Evolutionary conservation across 164 flowering plant genomes (phyloP), one percentile per base, ranked within the genome.

Genomic region (Dillenia suffruticosa): DNA sequence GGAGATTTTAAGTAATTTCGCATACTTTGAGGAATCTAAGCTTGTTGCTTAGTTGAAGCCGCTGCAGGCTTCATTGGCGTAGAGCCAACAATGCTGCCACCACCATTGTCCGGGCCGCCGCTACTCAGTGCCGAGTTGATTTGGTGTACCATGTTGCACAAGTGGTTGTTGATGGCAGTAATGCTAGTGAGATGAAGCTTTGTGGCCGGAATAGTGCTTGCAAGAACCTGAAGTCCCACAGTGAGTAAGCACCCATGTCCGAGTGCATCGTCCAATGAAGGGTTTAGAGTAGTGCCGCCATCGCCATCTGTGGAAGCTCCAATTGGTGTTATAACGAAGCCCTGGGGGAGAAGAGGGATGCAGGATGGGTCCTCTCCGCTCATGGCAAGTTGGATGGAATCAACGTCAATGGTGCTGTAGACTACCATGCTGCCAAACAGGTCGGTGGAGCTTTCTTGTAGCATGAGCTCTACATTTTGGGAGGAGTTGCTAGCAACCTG

Each of bases 401-500:
- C 86, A 0, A 91, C 92, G 22, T 89, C 92, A 17, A 94, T 64
- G n/a, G 87, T 82, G 46, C 91, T 61, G 84, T 87, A 91, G 19
- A 86, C 93, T 0, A 94, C 81, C 8, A 89, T 74, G 77, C 97
- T 82, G n/a, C 92, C 91, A 0, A 91, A 74, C 0, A 76, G 73
- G 62, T 94, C 96, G 5, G 87, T 87, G 86, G 90, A 82, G 76
- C 97, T 94, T 76, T 94, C 98, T 62, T 89, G 97, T 63, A 94
- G 87, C 82, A 94, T 79, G 13, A 94, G 86, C 80, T 94, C 97
- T 2, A 87, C 88, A 16, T 78, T 76, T 63, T 91, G 93, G 8
- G 96, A 79, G n/a, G 96, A 87, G 79, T 91, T 94, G 82, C 89
- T 88, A 0, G 95, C 84, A 11, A 86, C 89, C 98, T 91, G 79